Evolutionary conservation across 2,329 filamentous ascomycete genomes (phyloP).

Genomic region (Cytospora piceae): DNA sequence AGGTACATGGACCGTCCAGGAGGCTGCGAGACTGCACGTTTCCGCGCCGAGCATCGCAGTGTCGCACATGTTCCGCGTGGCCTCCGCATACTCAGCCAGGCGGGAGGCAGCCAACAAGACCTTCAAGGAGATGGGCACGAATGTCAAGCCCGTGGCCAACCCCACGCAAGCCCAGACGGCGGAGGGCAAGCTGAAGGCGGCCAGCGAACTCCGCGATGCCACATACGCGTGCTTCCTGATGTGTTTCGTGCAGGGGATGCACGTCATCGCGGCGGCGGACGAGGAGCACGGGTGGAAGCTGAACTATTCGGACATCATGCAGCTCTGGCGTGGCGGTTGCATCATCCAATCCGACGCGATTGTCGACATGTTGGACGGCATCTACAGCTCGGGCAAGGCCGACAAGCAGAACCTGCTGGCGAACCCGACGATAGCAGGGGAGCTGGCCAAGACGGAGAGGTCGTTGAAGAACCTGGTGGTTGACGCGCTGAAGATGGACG

Average conservation of each 20-base stretch:
- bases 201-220: constrained; percentile 54
- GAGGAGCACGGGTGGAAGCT: constrained; percentile 62
- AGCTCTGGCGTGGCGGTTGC: constrained; percentile 71
- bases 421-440: constrained; percentile 50
- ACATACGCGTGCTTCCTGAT: constrained; percentile 65
- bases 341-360: constrained; percentile 73
- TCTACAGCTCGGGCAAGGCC: constrained; percentile 45
- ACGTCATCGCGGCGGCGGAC: constrained; percentile 64
- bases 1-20: constrained; percentile 66
- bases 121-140: constrained; percentile 50
- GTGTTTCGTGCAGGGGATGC: constrained; percentile 68
- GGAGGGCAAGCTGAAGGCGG: constrained; percentile 55
- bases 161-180: constrained; percentile 36
- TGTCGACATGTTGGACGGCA: constrained; percentile 57
- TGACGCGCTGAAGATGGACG: constrained; percentile 58
- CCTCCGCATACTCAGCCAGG: constrained; percentile 63
- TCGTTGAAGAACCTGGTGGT: constrained; percentile 60
- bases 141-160: constrained; percentile 30
- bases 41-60: constrained; percentile 66
- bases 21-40: constrained; percentile 64
- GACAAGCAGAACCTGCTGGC: constrained; percentile 45
- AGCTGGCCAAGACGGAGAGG: constrained; percentile 55
- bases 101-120: constrained; percentile 56
- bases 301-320: constrained; percentile 53
- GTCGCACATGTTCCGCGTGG: constrained; percentile 65